Base-by-base conservation (phyloP, 2,329 filamentous ascomycete genomes). In the Paracamarosporium sp. region DNA sequence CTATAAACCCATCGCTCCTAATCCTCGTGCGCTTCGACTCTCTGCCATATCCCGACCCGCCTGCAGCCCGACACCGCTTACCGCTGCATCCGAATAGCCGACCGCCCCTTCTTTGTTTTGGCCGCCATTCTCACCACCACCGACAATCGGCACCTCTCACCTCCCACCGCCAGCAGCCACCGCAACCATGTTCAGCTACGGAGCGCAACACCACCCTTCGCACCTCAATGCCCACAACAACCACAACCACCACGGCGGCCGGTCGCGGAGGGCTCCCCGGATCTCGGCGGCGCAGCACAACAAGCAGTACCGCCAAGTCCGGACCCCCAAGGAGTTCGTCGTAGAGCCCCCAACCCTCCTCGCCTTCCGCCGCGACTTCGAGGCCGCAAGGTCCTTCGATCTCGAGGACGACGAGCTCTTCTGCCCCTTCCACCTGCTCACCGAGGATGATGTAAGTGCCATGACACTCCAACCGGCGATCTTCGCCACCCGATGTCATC, bases 321-420 rank as follows among this genome's bases (percentile, higher is more conserved):
- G 91, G 73, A 91, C 89, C 71, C 92, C 94, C 80, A 93, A 96
- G 79, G 93, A 97, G 77, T 75, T 75, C 61, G 81, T 92, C 63
- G 88, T 88, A 68, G 93, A 96, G 78, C 85, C 89, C n/a, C 87
- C 88, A 20, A 86, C 88, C 50, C 83, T 96, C 59, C 85, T 86
- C 60, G 87, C 88, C 62, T 97, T 96, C 82, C 90, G 94, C 68
- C 87, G 87, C 66, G 89, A 93, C 73, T 96, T 96, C 68, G 93
- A 98, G 81, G 91, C 92, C 63, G 92, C 91, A 58, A 88, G 93
- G 58, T 97, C 93, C 9, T 98, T 98, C 73, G 94, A 98, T 69
- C 85, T 98, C 61, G 94, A 97, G 73, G 94, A 98, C 76, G 94
- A 98, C 76, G 85, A 97, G 80, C 90, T 97, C 78, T 98, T 98